A percentile compares a stretch with the other conserved stretches of the same genome.
These are phyloP conservation scores for Macaranga tanarius DNA, from an alignment of 441 rosid genomes.

Conservation along the genomic window DNA sequence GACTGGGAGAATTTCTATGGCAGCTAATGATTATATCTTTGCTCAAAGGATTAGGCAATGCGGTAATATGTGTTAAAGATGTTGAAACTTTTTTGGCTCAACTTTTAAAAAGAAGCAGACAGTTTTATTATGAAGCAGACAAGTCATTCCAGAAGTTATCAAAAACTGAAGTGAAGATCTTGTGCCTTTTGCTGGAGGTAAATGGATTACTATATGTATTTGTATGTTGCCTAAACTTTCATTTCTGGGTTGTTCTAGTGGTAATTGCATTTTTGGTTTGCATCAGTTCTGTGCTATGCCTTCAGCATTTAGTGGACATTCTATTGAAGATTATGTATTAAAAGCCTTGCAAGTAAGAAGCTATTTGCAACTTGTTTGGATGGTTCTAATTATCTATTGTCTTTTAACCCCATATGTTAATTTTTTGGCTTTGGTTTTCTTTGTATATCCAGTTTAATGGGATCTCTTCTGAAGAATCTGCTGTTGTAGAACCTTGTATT, in stretches of 20 bases:
- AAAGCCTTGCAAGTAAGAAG: slow-evolving; percentile 69
- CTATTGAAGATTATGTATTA: slow-evolving; percentile 55
- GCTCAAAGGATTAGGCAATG: slow-evolving; percentile 77
- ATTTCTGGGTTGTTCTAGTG: neutral
- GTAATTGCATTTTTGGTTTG: slow-evolving; percentile 5
- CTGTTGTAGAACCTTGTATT: slow-evolving; percentile 59
- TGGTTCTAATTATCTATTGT: slow-evolving; percentile 9
- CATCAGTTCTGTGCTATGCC: slow-evolving; percentile 46
- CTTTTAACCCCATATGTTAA: neutral
- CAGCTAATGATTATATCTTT: slow-evolving; percentile 80
- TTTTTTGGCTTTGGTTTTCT: slow-evolving; percentile 20
- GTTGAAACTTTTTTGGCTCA: slow-evolving; percentile 57
- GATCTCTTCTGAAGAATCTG: slow-evolving; percentile 51
- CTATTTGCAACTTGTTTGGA: slow-evolving; percentile 18
- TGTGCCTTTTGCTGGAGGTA: slow-evolving; percentile 95
- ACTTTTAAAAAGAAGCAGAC: slow-evolving; percentile 65
- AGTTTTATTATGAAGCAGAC: slow-evolving; percentile 42
- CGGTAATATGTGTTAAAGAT: slow-evolving; percentile 53
- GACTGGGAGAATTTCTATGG: slow-evolving; percentile 29
- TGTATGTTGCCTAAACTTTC: neutral
- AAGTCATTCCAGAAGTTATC: slow-evolving; percentile 54
- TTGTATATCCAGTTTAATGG: slow-evolving; percentile 61
- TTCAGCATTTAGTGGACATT: slow-evolving; percentile 35
- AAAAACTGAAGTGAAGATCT: slow-evolving; percentile 56
- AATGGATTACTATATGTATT: slow-evolving; percentile 5